Evolutionary conservation across 2,329 filamentous ascomycete species (phyloP), one percentile per base, ranked within the genome.

Genomic region (Talaromyces sp.): DNA sequence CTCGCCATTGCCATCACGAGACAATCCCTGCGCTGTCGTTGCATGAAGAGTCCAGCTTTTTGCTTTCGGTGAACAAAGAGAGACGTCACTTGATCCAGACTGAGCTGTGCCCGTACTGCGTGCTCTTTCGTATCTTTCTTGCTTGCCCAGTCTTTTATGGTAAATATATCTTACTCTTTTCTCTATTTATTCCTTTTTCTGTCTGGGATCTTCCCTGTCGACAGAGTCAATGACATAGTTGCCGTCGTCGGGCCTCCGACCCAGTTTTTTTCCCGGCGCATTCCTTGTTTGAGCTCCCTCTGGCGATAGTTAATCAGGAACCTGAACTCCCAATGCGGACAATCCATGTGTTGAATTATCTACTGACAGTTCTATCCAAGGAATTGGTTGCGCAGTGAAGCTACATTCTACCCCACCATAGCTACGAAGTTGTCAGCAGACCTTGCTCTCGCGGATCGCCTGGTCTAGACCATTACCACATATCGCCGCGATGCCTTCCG

Each of bases 401-500:
- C 45, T 35, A 25, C 4, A 5, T 17, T 2, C 33, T 48, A 35
- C 28, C 45, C 45, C 45, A 48, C 45, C 25, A 33, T 48, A 48
- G 28, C 45, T 35, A 33, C 45, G 25, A 48, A 6, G 25, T 28
- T 28, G 25, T 35, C 45, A 19, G 45, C 13, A 45, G 40, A 52
- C 46, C 17, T 10, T 17, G 11, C 7, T 33, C 37, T 7, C 19
- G 19, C 40, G 39, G 37, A 53, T 48, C 19, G 53, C 25, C 22
- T 37, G 37, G 52, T 45, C 22, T 41, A 33, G 35, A 25, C 6
- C 19, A 41, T 43, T 33, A 43, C 39, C 37, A 43, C 19, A 52
- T 52, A 46, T 19, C 60, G 31, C 60, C 58, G 58, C 41, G n/a
- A 76, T 76, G 74, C 67, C 72, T 55, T 66, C 68, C 22, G 60